A percentile compares a stretch with the other conserved stretches of the same genome.
Conservation (phyloP, 2,329 filamentous ascomycete species). For the Epichloe baconii region DNA sequence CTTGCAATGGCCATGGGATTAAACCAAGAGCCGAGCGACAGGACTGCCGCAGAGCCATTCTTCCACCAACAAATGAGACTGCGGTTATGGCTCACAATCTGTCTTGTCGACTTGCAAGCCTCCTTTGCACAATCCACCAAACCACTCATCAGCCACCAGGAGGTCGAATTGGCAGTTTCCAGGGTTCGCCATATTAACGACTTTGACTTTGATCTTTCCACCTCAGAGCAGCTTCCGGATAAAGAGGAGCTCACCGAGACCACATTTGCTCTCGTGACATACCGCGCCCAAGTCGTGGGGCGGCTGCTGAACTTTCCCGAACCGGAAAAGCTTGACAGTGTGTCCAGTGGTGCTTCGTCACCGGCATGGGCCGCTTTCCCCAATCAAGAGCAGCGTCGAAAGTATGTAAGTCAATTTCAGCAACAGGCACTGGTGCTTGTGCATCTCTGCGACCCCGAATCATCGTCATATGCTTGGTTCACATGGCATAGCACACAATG, state of each 20-base stretch:
- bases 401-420: constrained; percentile 4
- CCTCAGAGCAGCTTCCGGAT: background rate
- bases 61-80: constrained; percentile 7
- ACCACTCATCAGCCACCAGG: constrained; percentile 4
- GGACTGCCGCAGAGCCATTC: constrained; percentile 1
- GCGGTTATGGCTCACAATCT: constrained; percentile 7
- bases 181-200: constrained; percentile 7
- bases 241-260: constrained; percentile 8
- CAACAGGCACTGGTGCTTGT: constrained; percentile 3
- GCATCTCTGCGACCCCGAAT: constrained; percentile 7
- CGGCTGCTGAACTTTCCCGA: constrained; percentile 2
- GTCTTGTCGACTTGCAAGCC: constrained; percentile 6
- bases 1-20: constrained; percentile 5
- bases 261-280: constrained; percentile 6
- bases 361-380: background rate
- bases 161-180: background rate
- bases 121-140: constrained; percentile 3
- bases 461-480: constrained; percentile 7
- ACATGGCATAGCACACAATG: constrained; percentile 9
- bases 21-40: background rate
- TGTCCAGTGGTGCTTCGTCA: background rate
- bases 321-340: background rate
- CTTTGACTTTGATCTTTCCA: constrained; percentile 4
- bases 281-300: constrained; percentile 2
- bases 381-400: background rate